phyloP scores from a whole-genome alignment of 176 grass and related monocot genomes.

The Alopecurus myosuroides region DNA sequence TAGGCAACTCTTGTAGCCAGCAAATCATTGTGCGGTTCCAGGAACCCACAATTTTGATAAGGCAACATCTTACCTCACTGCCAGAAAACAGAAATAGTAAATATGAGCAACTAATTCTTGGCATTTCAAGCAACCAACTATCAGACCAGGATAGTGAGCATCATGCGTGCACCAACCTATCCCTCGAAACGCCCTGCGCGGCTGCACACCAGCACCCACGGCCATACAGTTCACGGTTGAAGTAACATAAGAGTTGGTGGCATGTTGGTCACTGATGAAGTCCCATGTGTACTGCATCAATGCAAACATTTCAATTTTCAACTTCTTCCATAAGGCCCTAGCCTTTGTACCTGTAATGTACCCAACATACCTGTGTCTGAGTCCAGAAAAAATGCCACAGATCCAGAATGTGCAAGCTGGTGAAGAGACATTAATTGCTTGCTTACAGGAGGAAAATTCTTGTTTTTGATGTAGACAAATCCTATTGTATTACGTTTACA shows the following conservation, averaged over 20 bases:
- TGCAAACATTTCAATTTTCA: constrained; percentile 3
- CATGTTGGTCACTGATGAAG: background rate
- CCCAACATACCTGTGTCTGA: background rate
- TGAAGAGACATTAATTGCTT: no score
- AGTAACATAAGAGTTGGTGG: background rate
- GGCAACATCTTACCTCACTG: no score
- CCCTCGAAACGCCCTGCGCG: background rate
- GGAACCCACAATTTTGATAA: no score
- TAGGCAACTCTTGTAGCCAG: no score
- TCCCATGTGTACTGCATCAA: background rate
- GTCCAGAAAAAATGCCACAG: constrained; percentile 17
- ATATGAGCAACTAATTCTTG: no score
- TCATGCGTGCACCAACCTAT: background rate
- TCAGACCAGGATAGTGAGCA: background rate
- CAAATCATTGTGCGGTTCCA: no score
- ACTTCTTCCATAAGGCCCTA: background rate
- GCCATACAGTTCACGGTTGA: background rate
- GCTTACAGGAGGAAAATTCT: no score
- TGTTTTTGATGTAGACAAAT: no score
- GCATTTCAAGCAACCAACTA: background rate
- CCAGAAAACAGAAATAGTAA: no score
- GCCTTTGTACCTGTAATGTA: background rate
- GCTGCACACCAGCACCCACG: background rate
- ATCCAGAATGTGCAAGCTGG: no score
- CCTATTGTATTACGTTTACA: no score